Base-by-base conservation (phyloP, 108 stramenopile genomes). In the Hondaea fermentalgiana region DNA sequence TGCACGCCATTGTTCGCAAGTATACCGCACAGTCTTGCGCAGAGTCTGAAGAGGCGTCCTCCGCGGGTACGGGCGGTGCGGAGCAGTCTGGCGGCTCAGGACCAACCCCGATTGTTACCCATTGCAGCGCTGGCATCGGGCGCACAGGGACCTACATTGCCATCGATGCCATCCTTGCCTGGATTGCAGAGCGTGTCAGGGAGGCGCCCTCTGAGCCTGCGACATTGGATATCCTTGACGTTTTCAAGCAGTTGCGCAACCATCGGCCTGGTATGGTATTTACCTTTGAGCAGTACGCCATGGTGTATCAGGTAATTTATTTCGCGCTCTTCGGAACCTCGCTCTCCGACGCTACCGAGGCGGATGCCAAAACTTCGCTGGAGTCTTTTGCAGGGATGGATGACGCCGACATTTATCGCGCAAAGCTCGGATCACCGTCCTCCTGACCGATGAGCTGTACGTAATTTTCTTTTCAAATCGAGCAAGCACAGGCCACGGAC, bases 101-200 rank as follows among this genome's bases (percentile, higher is more conserved):
- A n/a, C 72, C 2, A 42, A 29, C 28, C 28, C 72, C 72, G 6
- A 53, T 23, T 25, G 49, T 83, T 12, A 53, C 12, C 51, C 76
- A 83, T 23, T 83, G 76, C 76, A 83, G 76, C 28, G 76, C 76
- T 23, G 76, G 76, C 25, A 53, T 83, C n/a, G 76, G 76, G 51
- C 76, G 76, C 45, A 83, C 76, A 45, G 76, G 76, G 45, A 83
- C 76, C 51, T 83, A 53, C 76, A 83, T 83, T 35, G 76, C 76
- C 28, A 83, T 83, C 12, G 76, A 83, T 35, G 23, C n/a, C 25
- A 53, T 83, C 16, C 76, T 83, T 8, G 51, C 14, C 25, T 83
- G 76, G 76, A 83, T 83, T 16, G 6, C 45, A 6, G 10, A 53
- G 23, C 49, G 45, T 16, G 76, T 83, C n/a, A 55, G 28, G 10